Evolutionary conservation across 345 rosid species (phyloP).

Genomic region (Eucalyptus cladocalyx): DNA sequence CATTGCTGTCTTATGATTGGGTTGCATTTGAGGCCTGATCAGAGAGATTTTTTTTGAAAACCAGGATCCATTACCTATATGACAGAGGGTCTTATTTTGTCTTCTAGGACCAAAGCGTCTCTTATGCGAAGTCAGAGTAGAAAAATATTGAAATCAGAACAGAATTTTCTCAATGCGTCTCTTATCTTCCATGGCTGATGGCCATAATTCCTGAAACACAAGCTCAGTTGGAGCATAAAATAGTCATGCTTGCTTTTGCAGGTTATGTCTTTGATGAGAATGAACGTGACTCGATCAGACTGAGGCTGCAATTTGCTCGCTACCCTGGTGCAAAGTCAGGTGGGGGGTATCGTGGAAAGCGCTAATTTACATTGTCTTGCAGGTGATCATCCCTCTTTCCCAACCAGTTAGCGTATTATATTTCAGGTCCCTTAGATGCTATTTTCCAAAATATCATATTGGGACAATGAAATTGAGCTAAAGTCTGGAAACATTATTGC

Average conservation of each 20-base stretch:
- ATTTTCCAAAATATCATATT: conserved; percentile 8
- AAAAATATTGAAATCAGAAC: neutral
- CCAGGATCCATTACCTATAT: neutral
- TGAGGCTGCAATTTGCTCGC: conserved; percentile 77
- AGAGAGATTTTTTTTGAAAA: neutral
- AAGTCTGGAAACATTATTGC: conserved; percentile 12
- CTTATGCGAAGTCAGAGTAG: neutral
- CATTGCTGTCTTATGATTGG: neutral
- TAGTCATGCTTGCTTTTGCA: conserved; percentile 54
- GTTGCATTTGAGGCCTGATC: neutral
- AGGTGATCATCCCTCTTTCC: conserved; percentile 24
- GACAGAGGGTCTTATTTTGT: neutral
- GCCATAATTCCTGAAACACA: conserved; percentile 3
- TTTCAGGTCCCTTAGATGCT: conserved; percentile 1
- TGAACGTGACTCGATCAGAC: conserved; percentile 47
- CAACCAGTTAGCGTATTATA: conserved; percentile 2
- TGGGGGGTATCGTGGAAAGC: conserved; percentile 60
- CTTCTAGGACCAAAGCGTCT: neutral
- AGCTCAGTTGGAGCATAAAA: conserved; percentile 17
- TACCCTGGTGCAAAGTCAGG: conserved; percentile 69
- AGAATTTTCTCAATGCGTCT: neutral
- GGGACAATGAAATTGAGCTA: conserved; percentile 13
- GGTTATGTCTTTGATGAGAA: conserved; percentile 61
- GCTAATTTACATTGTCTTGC: conserved; percentile 23
- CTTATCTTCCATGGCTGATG: neutral